Evolutionary conservation across 805 yeast species (phyloP).

Genomic region (Myxozyma sirexii): DNA sequence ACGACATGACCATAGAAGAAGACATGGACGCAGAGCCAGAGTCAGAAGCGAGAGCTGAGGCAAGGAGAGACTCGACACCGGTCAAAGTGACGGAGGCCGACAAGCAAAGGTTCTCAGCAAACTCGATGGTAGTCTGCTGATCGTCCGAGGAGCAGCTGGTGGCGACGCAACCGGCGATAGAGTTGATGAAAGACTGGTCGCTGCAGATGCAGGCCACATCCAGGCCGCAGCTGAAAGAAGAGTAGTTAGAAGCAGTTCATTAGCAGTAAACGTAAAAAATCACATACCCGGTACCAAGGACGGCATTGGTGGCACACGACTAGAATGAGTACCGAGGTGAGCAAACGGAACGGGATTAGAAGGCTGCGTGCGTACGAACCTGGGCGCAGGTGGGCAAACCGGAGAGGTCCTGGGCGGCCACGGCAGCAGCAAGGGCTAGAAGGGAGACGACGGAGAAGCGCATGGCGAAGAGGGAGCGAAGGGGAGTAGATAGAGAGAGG

Average conservation of each 20-base stretch:
- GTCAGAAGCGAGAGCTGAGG: conserved; percentile 11
- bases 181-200: conserved; percentile 9
- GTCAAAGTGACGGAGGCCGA: conserved; percentile 27
- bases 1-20: neutral
- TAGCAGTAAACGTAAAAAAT: neutral
- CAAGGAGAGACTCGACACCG: conserved; percentile 16
- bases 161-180: conserved; percentile 22
- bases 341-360: neutral
- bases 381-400: conserved; percentile 27
- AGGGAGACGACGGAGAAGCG: conserved; percentile 14
- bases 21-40: neutral
- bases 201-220: conserved; percentile 30
- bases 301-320: conserved; percentile 19
- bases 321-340: neutral
- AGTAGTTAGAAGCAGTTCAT: no score
- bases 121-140: conserved; percentile 23
- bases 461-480: conserved; percentile 1
- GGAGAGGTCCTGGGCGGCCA: conserved; percentile 16
- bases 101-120: conserved; percentile 27
- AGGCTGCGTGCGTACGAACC: neutral
- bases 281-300: conserved; percentile 16
- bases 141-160: conserved; percentile 27
- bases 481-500: neutral
- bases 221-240: neutral
- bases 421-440: conserved; percentile 18